Percentiles rank a stretch among this genome's conserved stretches.
Evolutionary conservation across 1,284 basidiomycete species (phyloP).

Genomic region (Ceratobasidium sp.): DNA sequence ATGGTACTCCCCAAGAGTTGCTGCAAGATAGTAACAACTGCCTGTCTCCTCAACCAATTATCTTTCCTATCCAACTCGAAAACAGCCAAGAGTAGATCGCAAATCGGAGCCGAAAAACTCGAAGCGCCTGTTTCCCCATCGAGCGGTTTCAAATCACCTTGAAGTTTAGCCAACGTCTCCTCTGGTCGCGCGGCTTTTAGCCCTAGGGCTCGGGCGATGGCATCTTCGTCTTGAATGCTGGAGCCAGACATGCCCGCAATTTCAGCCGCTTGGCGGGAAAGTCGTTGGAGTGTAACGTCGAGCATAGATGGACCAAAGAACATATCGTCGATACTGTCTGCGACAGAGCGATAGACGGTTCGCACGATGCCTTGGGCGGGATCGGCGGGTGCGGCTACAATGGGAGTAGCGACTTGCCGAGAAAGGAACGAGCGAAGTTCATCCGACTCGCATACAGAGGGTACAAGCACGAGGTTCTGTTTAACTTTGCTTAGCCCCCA

Average conservation of each 20-base stretch:
- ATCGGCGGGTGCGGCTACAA: constrained; percentile 23
- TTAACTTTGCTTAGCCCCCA: not conserved
- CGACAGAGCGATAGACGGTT: constrained; percentile 87
- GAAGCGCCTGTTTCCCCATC: constrained; percentile 89
- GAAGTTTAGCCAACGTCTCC: constrained; percentile 73
- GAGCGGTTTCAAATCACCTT: constrained; percentile 78
- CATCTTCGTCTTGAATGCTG: constrained; percentile 84
- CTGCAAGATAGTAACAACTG: constrained; percentile 95
- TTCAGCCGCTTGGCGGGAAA: constrained; percentile 89
- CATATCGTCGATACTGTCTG: constrained; percentile 93
- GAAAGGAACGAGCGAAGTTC: constrained; percentile 91
- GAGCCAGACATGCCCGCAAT: constrained; percentile 85
- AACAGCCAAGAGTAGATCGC: constrained; percentile 90
- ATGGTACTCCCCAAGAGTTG: constrained; percentile 96
- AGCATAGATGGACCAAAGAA: constrained; percentile 94
- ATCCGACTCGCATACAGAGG: constrained; percentile 83
- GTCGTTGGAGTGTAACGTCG: constrained; percentile 90
- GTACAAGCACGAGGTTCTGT: constrained; percentile 80
- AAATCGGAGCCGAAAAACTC: constrained; percentile 92
- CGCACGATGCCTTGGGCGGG: constrained; percentile 68
- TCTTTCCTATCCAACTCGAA: constrained; percentile 96
- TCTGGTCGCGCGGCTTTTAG: constrained; percentile 74
- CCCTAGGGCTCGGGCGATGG: constrained; percentile 81
- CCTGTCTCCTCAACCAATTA: constrained; percentile 96
- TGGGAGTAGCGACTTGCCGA: constrained; percentile 67